These are phyloP conservation scores for Cenococcum geophilum DNA, from an alignment of 495 filamentous ascomycete genomes.

Conservation along the genomic window DNA sequence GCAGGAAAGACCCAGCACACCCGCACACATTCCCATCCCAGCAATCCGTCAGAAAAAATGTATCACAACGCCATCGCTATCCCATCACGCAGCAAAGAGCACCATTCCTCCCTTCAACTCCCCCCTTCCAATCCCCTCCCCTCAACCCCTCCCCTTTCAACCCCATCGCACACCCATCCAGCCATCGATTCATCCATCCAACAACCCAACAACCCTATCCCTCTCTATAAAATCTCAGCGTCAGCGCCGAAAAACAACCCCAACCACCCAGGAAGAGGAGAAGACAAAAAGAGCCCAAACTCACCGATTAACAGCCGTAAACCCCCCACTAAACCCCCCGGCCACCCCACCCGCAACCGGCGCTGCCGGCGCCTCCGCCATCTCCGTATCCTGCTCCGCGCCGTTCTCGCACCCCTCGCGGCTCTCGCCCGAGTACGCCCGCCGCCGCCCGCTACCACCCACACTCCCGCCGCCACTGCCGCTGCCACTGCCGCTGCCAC, in stretches of 20 bases:
- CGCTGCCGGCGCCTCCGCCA: constrained; percentile 20
- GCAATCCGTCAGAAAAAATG: neutral
- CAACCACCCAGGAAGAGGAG: no score
- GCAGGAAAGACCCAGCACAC: neutral
- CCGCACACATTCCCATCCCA: neutral
- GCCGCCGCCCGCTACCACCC: constrained; percentile 5
- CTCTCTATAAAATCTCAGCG: neutral
- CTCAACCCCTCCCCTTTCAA: no score
- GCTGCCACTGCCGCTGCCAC: no score
- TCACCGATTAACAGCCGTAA: neutral
- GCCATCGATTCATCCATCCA: no score
- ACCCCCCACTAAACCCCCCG: neutral
- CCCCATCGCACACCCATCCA: no score
- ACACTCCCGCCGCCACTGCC: no score
- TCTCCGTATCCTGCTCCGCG: constrained; percentile 27
- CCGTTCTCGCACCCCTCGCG: constrained; percentile 32
- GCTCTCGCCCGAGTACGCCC: constrained; percentile 25
- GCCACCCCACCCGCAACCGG: neutral
- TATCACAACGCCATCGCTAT: neutral
- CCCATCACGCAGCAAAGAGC: neutral
- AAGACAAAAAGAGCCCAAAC: no score
- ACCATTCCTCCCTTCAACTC: neutral
- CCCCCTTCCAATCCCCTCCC: no score
- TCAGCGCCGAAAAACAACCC: neutral
- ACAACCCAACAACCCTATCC: neutral